Evolutionary conservation across 768 basidiomycete species (phyloP).

Genomic region (Auriscalpium microsporum): DNA sequence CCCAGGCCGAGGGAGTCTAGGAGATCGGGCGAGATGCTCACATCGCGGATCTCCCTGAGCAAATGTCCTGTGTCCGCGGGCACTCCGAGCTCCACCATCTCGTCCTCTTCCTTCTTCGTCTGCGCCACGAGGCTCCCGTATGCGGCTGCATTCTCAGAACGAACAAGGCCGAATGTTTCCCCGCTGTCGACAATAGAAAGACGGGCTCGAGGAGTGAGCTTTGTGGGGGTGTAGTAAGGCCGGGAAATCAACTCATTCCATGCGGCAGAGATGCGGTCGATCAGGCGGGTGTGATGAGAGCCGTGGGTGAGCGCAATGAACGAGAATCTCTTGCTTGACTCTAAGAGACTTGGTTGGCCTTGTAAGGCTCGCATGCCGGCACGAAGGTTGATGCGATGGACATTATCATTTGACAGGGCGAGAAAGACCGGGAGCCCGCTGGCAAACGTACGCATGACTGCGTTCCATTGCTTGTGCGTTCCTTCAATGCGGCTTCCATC

Average conservation of each 20-base stretch:
- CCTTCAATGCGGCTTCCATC: too few relatives aligned
- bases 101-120: neutral
- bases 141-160: neutral
- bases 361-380: conserved; percentile 1
- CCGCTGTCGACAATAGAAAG: conserved; percentile 2
- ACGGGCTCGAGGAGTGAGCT: neutral
- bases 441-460: conserved; percentile 12
- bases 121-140: neutral
- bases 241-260: conserved; percentile 16
- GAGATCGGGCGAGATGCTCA: too few relatives aligned
- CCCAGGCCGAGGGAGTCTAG: too few relatives aligned
- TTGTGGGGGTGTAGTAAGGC: too few relatives aligned
- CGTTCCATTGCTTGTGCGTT: conserved; percentile 26
- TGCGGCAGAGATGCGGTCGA: conserved; percentile 10
- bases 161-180: conserved; percentile 9
- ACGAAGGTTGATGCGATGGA: conserved; percentile 17
- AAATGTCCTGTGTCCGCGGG: too few relatives aligned
- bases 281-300: too few relatives aligned
- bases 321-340: too few relatives aligned
- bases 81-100: neutral
- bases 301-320: conserved; percentile 15
- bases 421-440: conserved; percentile 18
- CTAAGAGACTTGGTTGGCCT: too few relatives aligned
- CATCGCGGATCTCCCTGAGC: too few relatives aligned
- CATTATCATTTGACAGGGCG: conserved; percentile 15